Evolutionary conservation across 2,329 filamentous ascomycete genomes (phyloP).

Genomic region (Xylaria polymorpha): DNA sequence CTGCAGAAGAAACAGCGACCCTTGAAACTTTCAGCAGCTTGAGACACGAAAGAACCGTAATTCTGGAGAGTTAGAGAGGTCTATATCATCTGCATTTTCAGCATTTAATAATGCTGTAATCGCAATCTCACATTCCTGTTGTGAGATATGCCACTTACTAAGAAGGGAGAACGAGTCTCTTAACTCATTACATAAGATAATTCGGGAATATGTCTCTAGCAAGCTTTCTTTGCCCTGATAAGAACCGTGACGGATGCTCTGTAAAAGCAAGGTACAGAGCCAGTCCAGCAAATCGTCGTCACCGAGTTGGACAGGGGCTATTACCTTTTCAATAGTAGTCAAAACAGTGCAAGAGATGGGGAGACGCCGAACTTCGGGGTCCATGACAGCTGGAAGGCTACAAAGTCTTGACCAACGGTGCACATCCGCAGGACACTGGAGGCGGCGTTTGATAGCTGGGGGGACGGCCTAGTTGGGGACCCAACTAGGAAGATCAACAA

Average conservation of each 20-base stretch:
- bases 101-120: neutral
- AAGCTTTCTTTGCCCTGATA: neutral
- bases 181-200: neutral
- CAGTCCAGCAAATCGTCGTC: neutral
- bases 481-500: constrained; percentile 1
- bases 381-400: neutral
- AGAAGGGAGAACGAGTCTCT: neutral
- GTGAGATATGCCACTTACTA: neutral
- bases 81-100: neutral
- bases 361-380: neutral
- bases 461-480: neutral
- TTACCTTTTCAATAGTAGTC: neutral
- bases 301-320: neutral
- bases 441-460: neutral
- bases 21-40: neutral
- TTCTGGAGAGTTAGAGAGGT: neutral
- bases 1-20: constrained; percentile 1
- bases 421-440: neutral
- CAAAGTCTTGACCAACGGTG: neutral
- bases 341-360: constrained; percentile 1
- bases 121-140: neutral
- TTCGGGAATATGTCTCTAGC: neutral
- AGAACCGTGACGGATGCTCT: neutral
- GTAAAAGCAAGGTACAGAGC: neutral
- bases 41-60: neutral